A percentile compares a stretch with the other conserved stretches of the same genome.
Conservation (phyloP, 495 filamentous ascomycete species). For the Talaromyces borbonicus region DNA sequence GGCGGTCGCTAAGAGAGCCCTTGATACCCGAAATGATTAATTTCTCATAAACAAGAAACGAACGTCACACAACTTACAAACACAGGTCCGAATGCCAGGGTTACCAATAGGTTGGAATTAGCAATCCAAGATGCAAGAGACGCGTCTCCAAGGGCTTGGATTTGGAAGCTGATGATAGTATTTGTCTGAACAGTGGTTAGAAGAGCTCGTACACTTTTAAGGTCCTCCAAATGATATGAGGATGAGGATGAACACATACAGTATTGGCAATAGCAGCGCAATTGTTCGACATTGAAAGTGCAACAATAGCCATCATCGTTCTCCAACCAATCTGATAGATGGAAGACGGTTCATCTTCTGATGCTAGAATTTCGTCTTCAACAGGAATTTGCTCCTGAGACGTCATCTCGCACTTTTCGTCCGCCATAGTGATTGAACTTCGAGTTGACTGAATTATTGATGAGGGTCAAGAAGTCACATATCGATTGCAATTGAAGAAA, state of each 20-base stretch:
- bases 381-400: neutral
- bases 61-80: constrained; percentile 2
- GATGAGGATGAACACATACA: neutral
- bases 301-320: constrained; percentile 3
- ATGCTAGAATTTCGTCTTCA: neutral
- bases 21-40: neutral
- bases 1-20: constrained; percentile 1
- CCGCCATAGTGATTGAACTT: neutral
- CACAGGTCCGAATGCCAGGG: neutral
- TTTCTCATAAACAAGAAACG: neutral
- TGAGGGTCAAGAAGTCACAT: too few relatives aligned
- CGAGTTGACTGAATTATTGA: neutral
- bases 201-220: neutral
- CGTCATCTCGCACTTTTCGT: neutral
- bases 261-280: constrained; percentile 1
- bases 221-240: neutral
- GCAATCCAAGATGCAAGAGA: neutral
- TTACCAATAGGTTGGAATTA: neutral
- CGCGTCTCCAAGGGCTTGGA: neutral
- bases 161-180: neutral
- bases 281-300: constrained; percentile 2
- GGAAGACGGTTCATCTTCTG: constrained; percentile 1
- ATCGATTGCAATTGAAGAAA: neutral
- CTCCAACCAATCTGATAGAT: constrained; percentile 3
- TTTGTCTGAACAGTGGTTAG: neutral